A percentile compares a stretch with the other conserved stretches of the same genome.
Conservation (phyloP, 1,284 basidiomycete genomes). For the Pyrrhoderma noxium region DNA sequence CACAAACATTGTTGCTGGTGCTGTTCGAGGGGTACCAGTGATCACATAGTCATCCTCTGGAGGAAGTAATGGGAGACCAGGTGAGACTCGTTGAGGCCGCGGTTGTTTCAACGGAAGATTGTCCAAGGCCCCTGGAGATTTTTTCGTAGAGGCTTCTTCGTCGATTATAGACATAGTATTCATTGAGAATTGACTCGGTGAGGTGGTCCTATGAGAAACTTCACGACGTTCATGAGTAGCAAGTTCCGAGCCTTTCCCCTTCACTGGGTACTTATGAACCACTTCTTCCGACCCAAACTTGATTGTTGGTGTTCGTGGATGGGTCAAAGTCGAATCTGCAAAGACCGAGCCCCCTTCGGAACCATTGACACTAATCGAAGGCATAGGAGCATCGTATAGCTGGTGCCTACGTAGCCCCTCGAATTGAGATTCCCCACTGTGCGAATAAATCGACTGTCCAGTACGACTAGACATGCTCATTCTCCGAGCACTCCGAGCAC, state of each 20-base stretch:
- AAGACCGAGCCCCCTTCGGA: conserved; percentile 26
- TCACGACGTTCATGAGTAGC: conserved; percentile 50
- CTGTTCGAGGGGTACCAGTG: conserved; percentile 7
- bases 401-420: conserved; percentile 63
- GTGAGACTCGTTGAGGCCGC: conserved; percentile 8
- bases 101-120: conserved; percentile 13
- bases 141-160: conserved; percentile 9
- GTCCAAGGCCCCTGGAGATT: neutral
- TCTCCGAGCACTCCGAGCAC: conserved; percentile 63
- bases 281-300: conserved; percentile 69
- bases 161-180: conserved; percentile 3
- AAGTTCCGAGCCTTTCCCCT: conserved; percentile 33
- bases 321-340: conserved; percentile 26
- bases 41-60: neutral
- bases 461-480: conserved; percentile 51
- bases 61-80: neutral
- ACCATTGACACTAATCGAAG: conserved; percentile 24
- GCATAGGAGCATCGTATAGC: conserved; percentile 71
- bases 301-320: conserved; percentile 52
- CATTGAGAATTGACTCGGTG: conserved; percentile 9
- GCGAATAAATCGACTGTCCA: conserved; percentile 29
- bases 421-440: conserved; percentile 23
- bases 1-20: conserved; percentile 15
- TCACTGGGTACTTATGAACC: conserved; percentile 61
- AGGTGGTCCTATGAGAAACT: conserved; percentile 24